These are phyloP conservation scores for Cynanchum wilfordii DNA, from an alignment of 257 asterid genomes.

Conservation along the genomic window DNA sequence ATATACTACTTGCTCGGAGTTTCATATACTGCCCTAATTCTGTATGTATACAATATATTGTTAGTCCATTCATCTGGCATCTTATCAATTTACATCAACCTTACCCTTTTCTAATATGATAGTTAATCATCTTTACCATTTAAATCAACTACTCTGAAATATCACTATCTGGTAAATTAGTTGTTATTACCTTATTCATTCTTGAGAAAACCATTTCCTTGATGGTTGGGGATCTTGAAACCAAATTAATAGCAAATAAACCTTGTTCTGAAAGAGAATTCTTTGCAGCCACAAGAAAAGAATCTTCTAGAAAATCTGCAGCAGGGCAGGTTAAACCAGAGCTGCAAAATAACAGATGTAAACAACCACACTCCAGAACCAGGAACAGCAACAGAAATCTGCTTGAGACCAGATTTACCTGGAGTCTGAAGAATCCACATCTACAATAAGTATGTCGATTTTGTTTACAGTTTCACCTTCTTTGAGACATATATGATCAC, in stretches of 20 bases:
- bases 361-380: neutral
- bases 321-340: constrained; percentile 91
- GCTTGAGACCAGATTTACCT: constrained; percentile 39
- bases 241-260: constrained; percentile 68
- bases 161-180: neutral
- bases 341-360: constrained; percentile 39
- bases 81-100: neutral
- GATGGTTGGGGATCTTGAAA: constrained; percentile 70
- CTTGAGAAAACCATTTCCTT: constrained; percentile 55
- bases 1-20: neutral
- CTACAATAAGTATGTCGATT: constrained; percentile 70
- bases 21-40: neutral
- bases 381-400: neutral
- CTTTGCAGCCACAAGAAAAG: constrained; percentile 59
- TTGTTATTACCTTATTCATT: constrained; percentile 53
- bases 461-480: constrained; percentile 28
- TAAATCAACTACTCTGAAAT: neutral
- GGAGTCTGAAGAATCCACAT: constrained; percentile 85
- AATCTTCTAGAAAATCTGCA: constrained; percentile 65
- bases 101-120: neutral
- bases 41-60: neutral
- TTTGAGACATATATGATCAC: constrained; percentile 19
- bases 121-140: neutral
- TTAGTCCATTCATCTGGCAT: neutral
- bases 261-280: constrained; percentile 74